Conservation (phyloP, 2,329 filamentous ascomycete species). For the Colletotrichum echinochloae region DNA sequence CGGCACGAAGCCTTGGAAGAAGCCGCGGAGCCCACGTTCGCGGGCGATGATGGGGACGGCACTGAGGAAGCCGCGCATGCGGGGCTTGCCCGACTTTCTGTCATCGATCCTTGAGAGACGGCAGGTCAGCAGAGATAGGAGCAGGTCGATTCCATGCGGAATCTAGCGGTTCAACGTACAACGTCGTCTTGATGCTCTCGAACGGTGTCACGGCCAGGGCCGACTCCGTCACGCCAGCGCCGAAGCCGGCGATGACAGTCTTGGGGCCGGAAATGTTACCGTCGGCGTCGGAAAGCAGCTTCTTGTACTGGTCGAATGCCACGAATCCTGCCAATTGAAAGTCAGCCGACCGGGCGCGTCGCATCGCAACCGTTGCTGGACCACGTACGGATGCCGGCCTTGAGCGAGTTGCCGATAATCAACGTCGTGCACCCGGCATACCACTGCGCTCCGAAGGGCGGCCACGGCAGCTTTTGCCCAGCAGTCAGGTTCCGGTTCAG, state of each 20-base stretch:
- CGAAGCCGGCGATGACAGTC: slow-evolving; percentile 93
- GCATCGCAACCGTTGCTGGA: neutral
- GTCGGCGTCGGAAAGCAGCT: slow-evolving; percentile 81
- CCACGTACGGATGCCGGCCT: slow-evolving; percentile 88
- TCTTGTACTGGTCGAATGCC: slow-evolving; percentile 95
- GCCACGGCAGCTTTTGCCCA: slow-evolving; percentile 92
- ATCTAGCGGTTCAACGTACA: slow-evolving; percentile 64
- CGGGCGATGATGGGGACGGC: slow-evolving; percentile 87
- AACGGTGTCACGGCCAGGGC: slow-evolving; percentile 95
- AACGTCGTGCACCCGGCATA: slow-evolving; percentile 98
- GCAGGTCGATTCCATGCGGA: neutral
- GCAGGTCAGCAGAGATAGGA: slow-evolving; percentile 7
- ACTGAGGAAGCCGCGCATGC: slow-evolving; percentile 92
- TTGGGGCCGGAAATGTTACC: slow-evolving; percentile 91
- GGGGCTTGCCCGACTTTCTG: slow-evolving; percentile 84
- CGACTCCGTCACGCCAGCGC: slow-evolving; percentile 94
- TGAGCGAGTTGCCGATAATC: slow-evolving; percentile 96
- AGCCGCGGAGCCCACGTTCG: slow-evolving; percentile 89
- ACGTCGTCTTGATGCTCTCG: slow-evolving; percentile 97
- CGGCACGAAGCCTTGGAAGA: slow-evolving; percentile 97
- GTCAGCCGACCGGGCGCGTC: slow-evolving; percentile 33
- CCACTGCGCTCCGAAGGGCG: slow-evolving; percentile 93
- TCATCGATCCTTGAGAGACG: slow-evolving; percentile 89
- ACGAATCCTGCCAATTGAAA: slow-evolving; percentile 75
- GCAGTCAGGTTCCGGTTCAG: slow-evolving; percentile 87